These are phyloP conservation scores for Buddleja alternifolia DNA, from an alignment of 257 asterid genomes.

Conservation along the genomic window DNA sequence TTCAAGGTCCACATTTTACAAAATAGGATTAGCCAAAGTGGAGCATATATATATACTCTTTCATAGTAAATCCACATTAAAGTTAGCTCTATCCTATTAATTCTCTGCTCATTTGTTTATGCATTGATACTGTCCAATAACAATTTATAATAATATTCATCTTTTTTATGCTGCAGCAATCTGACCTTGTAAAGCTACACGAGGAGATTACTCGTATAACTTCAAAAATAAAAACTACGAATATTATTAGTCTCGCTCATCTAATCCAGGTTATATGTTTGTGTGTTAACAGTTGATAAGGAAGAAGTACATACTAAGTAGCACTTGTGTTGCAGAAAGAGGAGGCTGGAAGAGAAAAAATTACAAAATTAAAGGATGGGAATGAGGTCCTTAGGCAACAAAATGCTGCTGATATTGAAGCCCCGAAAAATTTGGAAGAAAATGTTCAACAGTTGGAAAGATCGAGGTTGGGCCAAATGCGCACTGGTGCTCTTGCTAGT, in stretches of 20 bases:
- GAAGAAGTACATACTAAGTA: conserved; percentile 16
- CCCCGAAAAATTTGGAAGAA: conserved; percentile 87
- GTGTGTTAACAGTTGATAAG: conserved; percentile 17
- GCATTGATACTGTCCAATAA: too few species aligned
- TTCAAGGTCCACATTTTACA: too few species aligned
- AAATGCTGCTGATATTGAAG: conserved; percentile 87
- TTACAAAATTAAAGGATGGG: conserved; percentile 90
- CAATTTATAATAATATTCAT: too few species aligned
- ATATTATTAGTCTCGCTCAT: conserved; percentile 28
- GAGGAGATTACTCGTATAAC: conserved; percentile 83
- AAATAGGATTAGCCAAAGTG: too few species aligned
- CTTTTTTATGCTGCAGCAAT: conserved; percentile 69
- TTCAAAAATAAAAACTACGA: conserved; percentile 73
- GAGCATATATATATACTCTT: too few species aligned
- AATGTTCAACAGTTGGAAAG: conserved; percentile 87
- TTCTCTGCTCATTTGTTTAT: too few species aligned
- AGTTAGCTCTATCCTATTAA: too few species aligned
- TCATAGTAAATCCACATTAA: too few species aligned
- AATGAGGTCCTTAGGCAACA: conserved; percentile 94
- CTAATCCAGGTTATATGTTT: too few species aligned
- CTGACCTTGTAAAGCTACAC: conserved; percentile 84
- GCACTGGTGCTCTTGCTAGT: conserved; percentile 34
- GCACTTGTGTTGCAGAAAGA: conserved; percentile 69
- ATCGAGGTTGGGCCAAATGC: conserved; percentile 59
- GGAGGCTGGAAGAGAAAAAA: conserved; percentile 96